A percentile compares a stretch with the other conserved stretches of the same genome.
Evolutionary conservation across 1,139 yeast genomes (phyloP).

Genomic region (Scheffersomyces lignicola): DNA sequence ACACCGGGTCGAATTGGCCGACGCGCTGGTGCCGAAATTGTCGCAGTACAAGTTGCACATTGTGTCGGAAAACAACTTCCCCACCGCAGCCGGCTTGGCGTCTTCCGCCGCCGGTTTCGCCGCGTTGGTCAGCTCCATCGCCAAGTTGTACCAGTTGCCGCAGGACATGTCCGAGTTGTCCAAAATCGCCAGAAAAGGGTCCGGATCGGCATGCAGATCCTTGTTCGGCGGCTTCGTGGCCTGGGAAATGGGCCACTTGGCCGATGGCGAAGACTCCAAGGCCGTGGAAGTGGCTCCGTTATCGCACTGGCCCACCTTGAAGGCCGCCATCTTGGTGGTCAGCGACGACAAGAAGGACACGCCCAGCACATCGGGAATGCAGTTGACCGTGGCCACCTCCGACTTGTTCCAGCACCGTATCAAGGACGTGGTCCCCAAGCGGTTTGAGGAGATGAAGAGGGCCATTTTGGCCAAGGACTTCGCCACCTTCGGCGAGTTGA

Average conservation of each 20-base stretch:
- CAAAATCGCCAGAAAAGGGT: slow-evolving; percentile 94
- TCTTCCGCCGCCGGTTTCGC: slow-evolving; percentile 99
- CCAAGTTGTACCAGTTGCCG: slow-evolving; percentile 78
- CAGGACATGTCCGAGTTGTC: slow-evolving; percentile 81
- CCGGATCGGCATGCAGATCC: slow-evolving; percentile 98
- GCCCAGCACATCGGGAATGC: slow-evolving; percentile 96
- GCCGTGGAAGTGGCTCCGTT: slow-evolving; percentile 89
- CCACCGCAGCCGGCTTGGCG: slow-evolving; percentile 98
- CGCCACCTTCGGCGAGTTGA: slow-evolving; percentile 76
- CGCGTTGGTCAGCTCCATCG: slow-evolving; percentile 85
- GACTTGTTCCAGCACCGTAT: slow-evolving; percentile 81
- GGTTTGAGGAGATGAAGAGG: slow-evolving; percentile 79
- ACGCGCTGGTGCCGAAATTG: slow-evolving; percentile 56
- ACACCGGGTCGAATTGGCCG: slow-evolving; percentile 48
- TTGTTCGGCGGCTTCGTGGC: slow-evolving; percentile 97
- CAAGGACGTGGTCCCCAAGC: slow-evolving; percentile 74
- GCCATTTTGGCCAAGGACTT: slow-evolving; percentile 74
- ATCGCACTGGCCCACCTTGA: slow-evolving; percentile 89
- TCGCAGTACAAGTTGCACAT: slow-evolving; percentile 71
- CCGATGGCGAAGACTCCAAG: slow-evolving; percentile 82
- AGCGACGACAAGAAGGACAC: slow-evolving; percentile 93
- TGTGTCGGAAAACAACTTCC: slow-evolving; percentile 94
- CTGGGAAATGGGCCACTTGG: slow-evolving; percentile 89
- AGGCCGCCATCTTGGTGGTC: slow-evolving; percentile 89
- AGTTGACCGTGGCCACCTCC: slow-evolving; percentile 85